Conservation (phyloP, 2,329 filamentous ascomycete species). For the Ceratocystis albifundus region DNA sequence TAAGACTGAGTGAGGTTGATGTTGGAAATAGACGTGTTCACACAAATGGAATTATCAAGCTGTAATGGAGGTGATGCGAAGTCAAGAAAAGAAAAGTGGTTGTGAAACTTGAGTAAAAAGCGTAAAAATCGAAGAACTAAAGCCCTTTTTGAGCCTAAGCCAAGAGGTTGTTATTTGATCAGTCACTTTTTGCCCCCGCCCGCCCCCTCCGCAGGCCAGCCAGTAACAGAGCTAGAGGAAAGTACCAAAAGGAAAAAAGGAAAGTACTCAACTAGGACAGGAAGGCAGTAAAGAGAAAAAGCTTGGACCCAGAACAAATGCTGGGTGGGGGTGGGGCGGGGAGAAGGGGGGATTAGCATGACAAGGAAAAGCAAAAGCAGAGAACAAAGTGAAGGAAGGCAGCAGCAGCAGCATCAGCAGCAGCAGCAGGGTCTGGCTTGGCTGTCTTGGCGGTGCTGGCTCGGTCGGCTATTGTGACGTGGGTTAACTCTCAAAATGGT, state of each 20-base stretch:
- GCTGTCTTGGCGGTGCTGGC: neutral
- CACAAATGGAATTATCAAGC: neutral
- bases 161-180: neutral
- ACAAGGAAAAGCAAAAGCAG: neutral
- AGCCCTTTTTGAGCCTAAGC: neutral
- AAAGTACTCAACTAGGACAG: no score
- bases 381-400: conserved; percentile 1
- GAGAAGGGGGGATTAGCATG: neutral
- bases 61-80: neutral
- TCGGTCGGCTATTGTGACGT: conserved; percentile 1
- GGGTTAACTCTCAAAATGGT: neutral
- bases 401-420: no score
- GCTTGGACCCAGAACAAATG: neutral
- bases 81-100: neutral
- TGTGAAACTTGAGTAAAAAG: neutral
- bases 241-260: neutral
- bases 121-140: neutral
- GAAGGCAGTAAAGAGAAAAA: neutral
- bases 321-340: neutral
- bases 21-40: neutral
- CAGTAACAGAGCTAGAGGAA: neutral
- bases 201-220: neutral
- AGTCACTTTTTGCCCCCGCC: conserved; percentile 1
- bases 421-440: no score
- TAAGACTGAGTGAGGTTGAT: neutral